Base-by-base conservation (phyloP, 345 rosid genomes). In the Eutrema yunnanense region DNA sequence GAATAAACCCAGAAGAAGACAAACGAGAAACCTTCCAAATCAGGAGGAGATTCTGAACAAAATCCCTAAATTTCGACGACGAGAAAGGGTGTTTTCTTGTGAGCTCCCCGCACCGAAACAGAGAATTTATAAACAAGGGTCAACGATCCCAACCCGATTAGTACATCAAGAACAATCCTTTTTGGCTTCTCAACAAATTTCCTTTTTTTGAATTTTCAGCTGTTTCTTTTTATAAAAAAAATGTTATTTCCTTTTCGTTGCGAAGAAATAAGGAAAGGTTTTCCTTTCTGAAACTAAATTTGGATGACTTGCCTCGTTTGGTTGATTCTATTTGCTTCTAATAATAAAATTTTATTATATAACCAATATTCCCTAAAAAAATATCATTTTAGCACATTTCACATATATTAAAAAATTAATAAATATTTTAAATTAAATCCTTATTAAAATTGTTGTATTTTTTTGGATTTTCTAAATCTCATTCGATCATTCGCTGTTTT, bases 51-150 rank as follows among this genome's bases (percentile, higher is more conserved):
- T 50, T 14, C 16, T 5, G 65, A 48, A 34, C 48, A 51, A 40
- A 65, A 74, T 19, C 78, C 78, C 73, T 74, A 60, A 67, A 12
- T 65, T 6, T 56, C 32, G 49, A 73, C 9, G 55, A 62, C 38
- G 16, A 43, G 34, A 16, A 16, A 16, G 19, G 5, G 2, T 3
- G 33, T 55, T 54, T 53, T 37, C 32, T 57, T 66, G 5, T 58
- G 53, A 58, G 62, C 19, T 43, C 22, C 22, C 22, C 22, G 22
- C 22, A 19, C 9, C 38, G 51, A 56, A 30, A 66, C 60, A 50
- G 61, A 66, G 16, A 47, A 32, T 57, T 48, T 55, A 47, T 38
- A 38, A 32, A 13, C 22, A 38, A n/a, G 30, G 27, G 42, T 16
- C 26, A 19, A 50, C 14, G 67, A 40, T 50, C 78, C 14, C 59